Evolutionary conservation across 2,329 filamentous ascomycete species (phyloP), one percentile per base, ranked within the genome.

Genomic region (Alternaria sp.): DNA sequence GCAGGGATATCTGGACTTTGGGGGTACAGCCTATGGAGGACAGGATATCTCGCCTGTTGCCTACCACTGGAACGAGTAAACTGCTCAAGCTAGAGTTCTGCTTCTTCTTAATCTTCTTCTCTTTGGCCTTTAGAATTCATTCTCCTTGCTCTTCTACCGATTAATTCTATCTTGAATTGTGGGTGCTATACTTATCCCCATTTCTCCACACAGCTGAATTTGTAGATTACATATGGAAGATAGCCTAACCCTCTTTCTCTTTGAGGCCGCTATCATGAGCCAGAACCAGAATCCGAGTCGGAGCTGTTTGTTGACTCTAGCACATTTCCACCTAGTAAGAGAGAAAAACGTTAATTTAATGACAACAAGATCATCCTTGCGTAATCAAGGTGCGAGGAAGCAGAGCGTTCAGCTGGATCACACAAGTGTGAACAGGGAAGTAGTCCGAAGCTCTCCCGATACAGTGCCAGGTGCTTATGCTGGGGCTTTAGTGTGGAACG

Each of bases 1-100:
- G 11, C 53, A 74, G n/a, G 82, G 80, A 0, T 85, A 84, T 67
- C 67, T 85, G 52, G 73, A 72, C 3, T 84, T 76, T 63, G 82
- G 81, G 0, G 82, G 82, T 0, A 72, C 74, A 49, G 82, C 81
- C 6, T 81, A 81, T 65, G 82, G 82, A 5, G 57, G 59, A 2
- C 11, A 64, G 9, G 57, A 60, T 10, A 54, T 50, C 2, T 30
- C 59, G 25, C 65, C 65, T 2, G 27, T 63, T 18, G 63, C 51
- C 25, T 66, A 59, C 45, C 65, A 67, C 6, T 69, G 49, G 49
- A 54, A 62, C 22, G 25, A 55, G 11, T 43, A 51, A 22, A 14
- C 10, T 43, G 40, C 11, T 3, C 11, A 43, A 22, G 20, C 18
- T 11, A 41, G 38, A 20, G 6, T 41, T 38, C 34, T n/a, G 10